phyloP scores from a whole-genome alignment of 768 basidiomycete genomes.

The Auriculariales sp. region DNA sequence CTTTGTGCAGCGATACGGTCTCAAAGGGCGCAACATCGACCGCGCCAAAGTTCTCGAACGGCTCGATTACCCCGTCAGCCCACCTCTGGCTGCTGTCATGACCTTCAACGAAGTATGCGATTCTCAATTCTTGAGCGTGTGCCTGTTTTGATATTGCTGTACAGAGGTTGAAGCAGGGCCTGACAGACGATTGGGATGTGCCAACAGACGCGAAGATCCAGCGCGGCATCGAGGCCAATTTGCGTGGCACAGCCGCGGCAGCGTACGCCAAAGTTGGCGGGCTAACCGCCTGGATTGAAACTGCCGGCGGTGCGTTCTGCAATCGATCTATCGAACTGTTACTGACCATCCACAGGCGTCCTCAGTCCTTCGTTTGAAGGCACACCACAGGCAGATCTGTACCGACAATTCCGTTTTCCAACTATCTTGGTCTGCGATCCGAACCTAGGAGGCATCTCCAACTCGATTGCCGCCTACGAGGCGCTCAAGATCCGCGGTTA shows the following conservation, averaged over 20 bases:
- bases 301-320: neutral
- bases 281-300: neutral
- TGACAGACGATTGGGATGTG: no score
- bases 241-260: neutral
- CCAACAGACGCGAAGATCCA: no score
- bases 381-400: conserved; percentile 70
- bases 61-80: conserved; percentile 82
- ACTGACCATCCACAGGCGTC: conserved; percentile 88
- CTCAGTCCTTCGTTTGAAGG: conserved; percentile 82
- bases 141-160: no score
- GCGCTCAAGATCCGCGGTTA: conserved; percentile 84
- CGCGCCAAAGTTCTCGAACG: conserved; percentile 62
- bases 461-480: conserved; percentile 86
- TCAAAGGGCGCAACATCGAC: conserved; percentile 19
- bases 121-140: no score
- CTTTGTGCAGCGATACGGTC: conserved; percentile 42
- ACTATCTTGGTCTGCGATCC: conserved; percentile 79
- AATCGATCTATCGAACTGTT: no score
- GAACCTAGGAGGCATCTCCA: conserved; percentile 85
- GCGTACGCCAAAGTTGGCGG: neutral
- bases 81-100: conserved; percentile 63
- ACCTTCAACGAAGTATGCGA: no score
- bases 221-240: no score
- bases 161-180: no score
- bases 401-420: conserved; percentile 77